Percentiles rank a stretch among this genome's conserved stretches.
phyloP scores from a whole-genome alignment of 1,284 basidiomycete species.

The Tilletia caries region DNA sequence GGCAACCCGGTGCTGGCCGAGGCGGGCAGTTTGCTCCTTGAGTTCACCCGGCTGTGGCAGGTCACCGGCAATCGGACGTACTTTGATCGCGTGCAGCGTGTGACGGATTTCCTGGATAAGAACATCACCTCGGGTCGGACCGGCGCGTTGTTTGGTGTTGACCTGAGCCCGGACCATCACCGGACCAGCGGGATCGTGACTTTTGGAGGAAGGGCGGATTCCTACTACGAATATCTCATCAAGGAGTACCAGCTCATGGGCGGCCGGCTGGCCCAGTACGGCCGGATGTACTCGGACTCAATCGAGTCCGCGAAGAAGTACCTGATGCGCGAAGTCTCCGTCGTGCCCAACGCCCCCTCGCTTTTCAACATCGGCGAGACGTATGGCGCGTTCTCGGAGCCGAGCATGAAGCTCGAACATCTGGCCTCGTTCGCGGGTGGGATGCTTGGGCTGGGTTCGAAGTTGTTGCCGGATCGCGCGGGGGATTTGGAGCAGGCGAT shows the following conservation, averaged over 20 bases:
- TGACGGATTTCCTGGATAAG: slow-evolving; percentile 58
- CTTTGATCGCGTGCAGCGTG: slow-evolving; percentile 59
- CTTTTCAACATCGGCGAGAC: slow-evolving; percentile 49
- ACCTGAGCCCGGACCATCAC: slow-evolving; percentile 53
- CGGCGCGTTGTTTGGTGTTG: slow-evolving; percentile 51
- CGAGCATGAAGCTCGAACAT: slow-evolving; percentile 51
- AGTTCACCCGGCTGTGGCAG: slow-evolving; percentile 59
- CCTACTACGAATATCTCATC: slow-evolving; percentile 62
- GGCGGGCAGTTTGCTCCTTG: slow-evolving; percentile 60
- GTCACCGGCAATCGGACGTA: slow-evolving; percentile 60
- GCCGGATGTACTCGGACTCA: slow-evolving; percentile 57
- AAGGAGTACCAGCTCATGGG: slow-evolving; percentile 59
- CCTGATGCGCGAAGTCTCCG: slow-evolving; percentile 55
- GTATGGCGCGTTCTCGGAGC: slow-evolving; percentile 19
- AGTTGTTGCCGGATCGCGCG: slow-evolving; percentile 54
- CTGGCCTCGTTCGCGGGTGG: slow-evolving; percentile 61
- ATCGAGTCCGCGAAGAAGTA: slow-evolving; percentile 57
- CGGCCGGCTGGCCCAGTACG: slow-evolving; percentile 56
- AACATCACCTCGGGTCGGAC: slow-evolving; percentile 52
- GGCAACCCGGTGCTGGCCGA: slow-evolving; percentile 50
- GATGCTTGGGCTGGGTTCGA: slow-evolving; percentile 60
- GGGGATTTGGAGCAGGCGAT: slow-evolving; percentile 56
- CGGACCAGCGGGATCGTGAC: slow-evolving; percentile 44
- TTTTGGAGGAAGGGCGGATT: slow-evolving; percentile 58
- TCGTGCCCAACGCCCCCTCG: slow-evolving; percentile 55